Evolutionary conservation across 306 rosid genomes (phyloP).

Genomic region (Vigna radiata): DNA sequence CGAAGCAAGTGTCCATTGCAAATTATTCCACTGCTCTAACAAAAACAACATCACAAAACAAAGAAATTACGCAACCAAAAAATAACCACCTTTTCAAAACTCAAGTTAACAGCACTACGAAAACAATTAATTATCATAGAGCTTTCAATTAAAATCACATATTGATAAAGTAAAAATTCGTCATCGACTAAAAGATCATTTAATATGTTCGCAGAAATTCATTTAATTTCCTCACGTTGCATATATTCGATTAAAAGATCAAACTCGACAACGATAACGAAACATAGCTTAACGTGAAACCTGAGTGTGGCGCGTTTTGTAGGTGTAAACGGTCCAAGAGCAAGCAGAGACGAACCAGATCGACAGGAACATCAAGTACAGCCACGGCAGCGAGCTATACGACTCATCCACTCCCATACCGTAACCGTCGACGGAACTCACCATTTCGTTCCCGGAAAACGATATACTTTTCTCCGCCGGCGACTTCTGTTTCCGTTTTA

Average conservation of each 20-base stretch:
- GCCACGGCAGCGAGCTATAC: slow-evolving; percentile 75
- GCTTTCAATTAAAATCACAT: neutral
- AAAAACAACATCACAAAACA: slow-evolving; percentile 44
- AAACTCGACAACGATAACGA: neutral
- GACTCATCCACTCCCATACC: slow-evolving; percentile 67
- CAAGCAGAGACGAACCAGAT: slow-evolving; percentile 86
- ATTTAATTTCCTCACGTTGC: neutral
- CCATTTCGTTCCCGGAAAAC: slow-evolving; percentile 44
- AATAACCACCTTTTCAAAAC: slow-evolving; percentile 9
- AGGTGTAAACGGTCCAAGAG: slow-evolving; percentile 90
- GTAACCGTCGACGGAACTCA: slow-evolving; percentile 41
- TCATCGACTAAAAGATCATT: neutral
- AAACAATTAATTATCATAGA: slow-evolving; percentile 23
- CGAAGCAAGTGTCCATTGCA: slow-evolving; percentile 86
- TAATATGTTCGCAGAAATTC: neutral
- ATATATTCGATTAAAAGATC: neutral
- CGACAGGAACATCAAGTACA: slow-evolving; percentile 73
- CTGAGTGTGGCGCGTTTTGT: slow-evolving; percentile 87
- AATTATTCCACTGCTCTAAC: slow-evolving; percentile 86
- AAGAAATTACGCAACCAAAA: slow-evolving; percentile 15
- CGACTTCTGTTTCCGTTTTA: slow-evolving; percentile 21
- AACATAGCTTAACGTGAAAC: slow-evolving; percentile 37
- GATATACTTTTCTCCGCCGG: slow-evolving; percentile 5
- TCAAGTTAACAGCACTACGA: neutral
- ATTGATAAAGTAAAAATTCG: slow-evolving; percentile 6